These are phyloP conservation scores for Marsdenia floribunda DNA, from an alignment of 257 asterid species.

Conservation along the genomic window DNA sequence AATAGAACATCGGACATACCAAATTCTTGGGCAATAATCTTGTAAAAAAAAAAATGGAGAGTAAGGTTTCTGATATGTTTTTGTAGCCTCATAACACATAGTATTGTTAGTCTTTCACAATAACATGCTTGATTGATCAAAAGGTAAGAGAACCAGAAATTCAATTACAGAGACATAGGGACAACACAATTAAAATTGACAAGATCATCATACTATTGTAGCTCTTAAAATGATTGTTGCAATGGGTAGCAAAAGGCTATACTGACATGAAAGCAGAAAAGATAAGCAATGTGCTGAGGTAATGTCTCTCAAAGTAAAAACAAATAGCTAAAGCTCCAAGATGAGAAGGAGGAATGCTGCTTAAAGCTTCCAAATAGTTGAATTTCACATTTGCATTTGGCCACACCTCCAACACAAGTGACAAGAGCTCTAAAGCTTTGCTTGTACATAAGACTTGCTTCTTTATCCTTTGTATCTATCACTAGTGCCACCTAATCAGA, in stretches of 20 bases:
- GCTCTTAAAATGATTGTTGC: background rate
- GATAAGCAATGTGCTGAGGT: background rate
- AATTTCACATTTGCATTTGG: constrained; percentile 97
- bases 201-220: background rate
- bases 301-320: background rate
- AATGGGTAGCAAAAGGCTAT: background rate
- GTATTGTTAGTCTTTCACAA: background rate
- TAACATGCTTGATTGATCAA: background rate
- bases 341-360: constrained; percentile 90
- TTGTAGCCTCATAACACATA: background rate
- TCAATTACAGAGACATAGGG: background rate
- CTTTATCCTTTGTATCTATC: constrained; percentile 97
- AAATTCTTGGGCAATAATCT: constrained; percentile 47
- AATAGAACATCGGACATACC: constrained; percentile 59
- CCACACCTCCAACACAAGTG: constrained; percentile 99
- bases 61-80: background rate
- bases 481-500: constrained; percentile 78
- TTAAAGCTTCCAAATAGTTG: constrained; percentile 89
- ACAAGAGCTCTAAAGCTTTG: constrained; percentile 92
- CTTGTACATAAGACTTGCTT: constrained; percentile 92
- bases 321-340: background rate
- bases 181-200: background rate
- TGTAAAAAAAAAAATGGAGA: constrained; percentile 25
- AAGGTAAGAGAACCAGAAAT: background rate
- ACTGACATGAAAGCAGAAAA: background rate